Evolutionary conservation across 2,329 filamentous ascomycete species (phyloP).

Genomic region (Ilyonectria robusta): DNA sequence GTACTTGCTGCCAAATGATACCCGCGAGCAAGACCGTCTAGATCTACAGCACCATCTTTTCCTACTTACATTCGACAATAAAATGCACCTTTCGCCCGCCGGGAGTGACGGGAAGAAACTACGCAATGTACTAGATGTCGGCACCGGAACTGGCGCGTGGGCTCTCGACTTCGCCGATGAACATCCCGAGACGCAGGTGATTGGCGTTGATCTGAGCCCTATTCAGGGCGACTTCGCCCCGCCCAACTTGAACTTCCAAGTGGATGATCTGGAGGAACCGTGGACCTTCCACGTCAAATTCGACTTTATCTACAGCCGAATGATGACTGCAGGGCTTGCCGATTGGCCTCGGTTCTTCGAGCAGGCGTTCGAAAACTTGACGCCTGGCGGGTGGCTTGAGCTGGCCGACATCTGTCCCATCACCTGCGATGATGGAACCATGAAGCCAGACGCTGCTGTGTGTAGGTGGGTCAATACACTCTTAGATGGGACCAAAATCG

Average conservation of each 20-base stretch:
- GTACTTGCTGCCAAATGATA: constrained; percentile 39
- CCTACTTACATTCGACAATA: constrained; percentile 46
- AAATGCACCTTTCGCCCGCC: constrained; percentile 40
- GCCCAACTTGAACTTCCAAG: constrained; percentile 44
- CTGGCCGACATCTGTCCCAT: constrained; percentile 39
- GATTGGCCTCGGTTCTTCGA: constrained; percentile 43
- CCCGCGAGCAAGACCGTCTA: constrained; percentile 36
- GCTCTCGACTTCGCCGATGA: constrained; percentile 46
- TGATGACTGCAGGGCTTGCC: constrained; percentile 41
- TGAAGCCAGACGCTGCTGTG: constrained; percentile 36
- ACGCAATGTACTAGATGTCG: constrained; percentile 45
- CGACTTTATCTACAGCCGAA: constrained; percentile 47
- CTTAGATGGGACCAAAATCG: constrained; percentile 40
- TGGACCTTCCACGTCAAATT: constrained; percentile 44
- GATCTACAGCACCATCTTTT: constrained; percentile 46
- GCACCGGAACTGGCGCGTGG: constrained; percentile 49
- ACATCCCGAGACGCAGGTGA: constrained; percentile 33
- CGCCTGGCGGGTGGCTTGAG: constrained; percentile 45
- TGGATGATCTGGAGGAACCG: constrained; percentile 46
- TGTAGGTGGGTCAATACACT: constrained; percentile 42
- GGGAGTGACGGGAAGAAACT: constrained; percentile 29
- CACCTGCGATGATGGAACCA: constrained; percentile 26
- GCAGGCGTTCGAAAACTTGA: constrained; percentile 40
- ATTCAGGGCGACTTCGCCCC: constrained; percentile 42
- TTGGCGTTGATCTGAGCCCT: constrained; percentile 44